A percentile compares a stretch with the other conserved stretches of the same genome.
These are phyloP conservation scores for Podaxis carcinomalis DNA, from an alignment of 768 basidiomycete genomes.

Conservation along the genomic window DNA sequence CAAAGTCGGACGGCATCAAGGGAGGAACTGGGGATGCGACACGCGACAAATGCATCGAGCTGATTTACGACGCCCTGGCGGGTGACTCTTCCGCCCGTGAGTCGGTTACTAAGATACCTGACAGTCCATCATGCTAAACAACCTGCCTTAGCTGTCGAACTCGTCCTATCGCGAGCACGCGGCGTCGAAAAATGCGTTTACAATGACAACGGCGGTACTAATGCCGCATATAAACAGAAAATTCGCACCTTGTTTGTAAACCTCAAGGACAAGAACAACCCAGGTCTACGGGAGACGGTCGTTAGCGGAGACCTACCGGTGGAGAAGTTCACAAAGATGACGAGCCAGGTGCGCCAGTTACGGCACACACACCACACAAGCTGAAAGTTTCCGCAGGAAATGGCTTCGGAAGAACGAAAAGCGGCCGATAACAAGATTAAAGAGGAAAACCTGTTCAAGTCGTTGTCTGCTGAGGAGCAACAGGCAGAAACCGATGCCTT, in stretches of 20 bases:
- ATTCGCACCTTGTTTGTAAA: slow-evolving; percentile 90
- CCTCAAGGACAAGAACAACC: slow-evolving; percentile 94
- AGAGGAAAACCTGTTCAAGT: slow-evolving; percentile 85
- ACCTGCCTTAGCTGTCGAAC: slow-evolving; percentile 53
- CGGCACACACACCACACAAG: not conserved
- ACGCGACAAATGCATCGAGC: slow-evolving; percentile 82
- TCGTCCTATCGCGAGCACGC: slow-evolving; percentile 60
- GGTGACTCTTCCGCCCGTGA: slow-evolving; percentile 83
- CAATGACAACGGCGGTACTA: slow-evolving; percentile 39
- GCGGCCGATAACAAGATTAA: slow-evolving; percentile 78
- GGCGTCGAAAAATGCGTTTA: slow-evolving; percentile 70
- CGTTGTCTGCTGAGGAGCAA: slow-evolving; percentile 83
- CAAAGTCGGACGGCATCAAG: slow-evolving; percentile 70
- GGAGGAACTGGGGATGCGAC: slow-evolving; percentile 63
- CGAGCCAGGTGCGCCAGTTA: slow-evolving; percentile 56
- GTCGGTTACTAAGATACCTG: slow-evolving; percentile 27
- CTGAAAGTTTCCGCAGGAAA: slow-evolving; percentile 53
- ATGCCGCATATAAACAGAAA: slow-evolving; percentile 61
- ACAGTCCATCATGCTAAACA: not conserved
- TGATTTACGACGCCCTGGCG: slow-evolving; percentile 90
- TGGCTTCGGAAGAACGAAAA: slow-evolving; percentile 92
- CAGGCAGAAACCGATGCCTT: slow-evolving; percentile 97
- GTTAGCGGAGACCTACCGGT: slow-evolving; percentile 76
- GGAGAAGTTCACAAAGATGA: slow-evolving; percentile 73
- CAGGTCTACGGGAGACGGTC: slow-evolving; percentile 76